A percentile compares a stretch with the other conserved stretches of the same genome.
These are phyloP conservation scores for Arabidopsis hybrid DNA, from an alignment of 441 rosid species.

Conservation along the genomic window DNA sequence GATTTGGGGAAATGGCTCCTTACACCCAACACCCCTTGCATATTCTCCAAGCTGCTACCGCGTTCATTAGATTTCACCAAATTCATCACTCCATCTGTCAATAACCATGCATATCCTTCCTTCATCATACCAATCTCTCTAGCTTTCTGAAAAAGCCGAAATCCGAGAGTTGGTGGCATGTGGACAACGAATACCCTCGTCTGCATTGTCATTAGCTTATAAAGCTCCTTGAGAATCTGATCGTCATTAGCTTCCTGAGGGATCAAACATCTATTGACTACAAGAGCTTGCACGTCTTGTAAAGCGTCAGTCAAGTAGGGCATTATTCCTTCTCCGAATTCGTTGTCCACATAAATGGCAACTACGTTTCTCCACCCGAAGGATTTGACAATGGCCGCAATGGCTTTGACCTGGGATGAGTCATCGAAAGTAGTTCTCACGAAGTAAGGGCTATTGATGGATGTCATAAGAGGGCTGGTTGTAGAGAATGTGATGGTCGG, in stretches of 20 bases:
- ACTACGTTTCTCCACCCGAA: conserved; percentile 49
- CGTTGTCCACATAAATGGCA: conserved; percentile 48
- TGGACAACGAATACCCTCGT: conserved; percentile 51
- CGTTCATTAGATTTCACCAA: conserved; percentile 30
- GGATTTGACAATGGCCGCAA: conserved; percentile 43
- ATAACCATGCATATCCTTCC: conserved; percentile 57
- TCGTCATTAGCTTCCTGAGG: conserved; percentile 34
- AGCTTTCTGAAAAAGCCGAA: conserved; percentile 43
- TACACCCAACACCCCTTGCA: conserved; percentile 55
- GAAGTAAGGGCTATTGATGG: conserved; percentile 49
- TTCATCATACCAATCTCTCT: conserved; percentile 50
- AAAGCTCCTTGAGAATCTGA: conserved; percentile 47
- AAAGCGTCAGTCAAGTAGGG: conserved; percentile 45
- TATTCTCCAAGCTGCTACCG: conserved; percentile 23
- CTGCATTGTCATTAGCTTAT: conserved; percentile 42
- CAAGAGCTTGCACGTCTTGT: conserved; percentile 29
- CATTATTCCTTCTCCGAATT: conserved; percentile 54
- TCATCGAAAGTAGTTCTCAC: conserved; percentile 49
- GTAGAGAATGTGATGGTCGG: conserved; percentile 54
- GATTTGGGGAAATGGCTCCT: conserved; percentile 33
- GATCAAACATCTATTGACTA: conserved; percentile 41
- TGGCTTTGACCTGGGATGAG: conserved; percentile 52
- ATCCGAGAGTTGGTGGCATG: conserved; percentile 43
- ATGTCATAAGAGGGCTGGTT: conserved; percentile 49
- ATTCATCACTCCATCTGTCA: conserved; percentile 48